A percentile compares a stretch with the other conserved stretches of the same genome.
These are phyloP conservation scores for Tulasnella sp. DNA, from an alignment of 768 basidiomycete species.

Conservation along the genomic window DNA sequence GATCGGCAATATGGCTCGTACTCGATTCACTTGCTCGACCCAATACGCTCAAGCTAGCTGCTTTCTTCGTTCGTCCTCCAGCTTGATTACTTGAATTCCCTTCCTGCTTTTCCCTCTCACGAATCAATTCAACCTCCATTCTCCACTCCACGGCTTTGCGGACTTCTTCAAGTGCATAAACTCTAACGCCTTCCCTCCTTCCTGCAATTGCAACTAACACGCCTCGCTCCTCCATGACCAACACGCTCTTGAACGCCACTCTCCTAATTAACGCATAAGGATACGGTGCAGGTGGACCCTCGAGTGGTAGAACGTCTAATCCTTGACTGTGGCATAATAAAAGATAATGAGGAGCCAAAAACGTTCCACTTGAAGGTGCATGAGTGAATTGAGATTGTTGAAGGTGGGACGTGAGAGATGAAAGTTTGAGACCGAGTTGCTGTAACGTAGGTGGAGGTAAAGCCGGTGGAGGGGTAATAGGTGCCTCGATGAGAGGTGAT, in stretches of 20 bases:
- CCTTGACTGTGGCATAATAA: slow-evolving; percentile 78
- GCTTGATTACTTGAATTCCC: no score
- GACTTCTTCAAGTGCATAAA: slow-evolving; percentile 78
- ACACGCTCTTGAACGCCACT: slow-evolving; percentile 73
- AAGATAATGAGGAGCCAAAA: slow-evolving; percentile 67
- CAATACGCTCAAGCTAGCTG: no score
- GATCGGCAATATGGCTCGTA: no score
- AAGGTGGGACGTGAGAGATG: slow-evolving; percentile 50
- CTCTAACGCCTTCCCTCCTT: slow-evolving; percentile 70
- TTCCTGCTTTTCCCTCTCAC: slow-evolving; percentile 60
- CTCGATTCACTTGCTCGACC: no score
- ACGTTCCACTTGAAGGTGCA: slow-evolving; percentile 65
- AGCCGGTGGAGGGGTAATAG: slow-evolving; percentile 56
- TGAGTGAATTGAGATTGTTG: slow-evolving; percentile 66
- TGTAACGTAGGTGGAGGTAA: slow-evolving; percentile 56
- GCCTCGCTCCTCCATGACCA: slow-evolving; percentile 85
- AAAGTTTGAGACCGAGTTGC: slow-evolving; percentile 64
- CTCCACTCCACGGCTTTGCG: slow-evolving; percentile 81
- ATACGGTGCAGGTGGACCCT: slow-evolving; percentile 57
- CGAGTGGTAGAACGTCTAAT: slow-evolving; percentile 68
- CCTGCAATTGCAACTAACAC: slow-evolving; percentile 86
- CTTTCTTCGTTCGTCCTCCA: no score
- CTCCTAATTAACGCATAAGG: slow-evolving; percentile 74
- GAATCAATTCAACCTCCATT: slow-evolving; percentile 61
- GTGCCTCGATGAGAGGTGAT: slow-evolving; percentile 21